Evolutionary conservation across 352 stramenopile genomes (phyloP).

Genomic region (Phytophthora cryptogea): DNA sequence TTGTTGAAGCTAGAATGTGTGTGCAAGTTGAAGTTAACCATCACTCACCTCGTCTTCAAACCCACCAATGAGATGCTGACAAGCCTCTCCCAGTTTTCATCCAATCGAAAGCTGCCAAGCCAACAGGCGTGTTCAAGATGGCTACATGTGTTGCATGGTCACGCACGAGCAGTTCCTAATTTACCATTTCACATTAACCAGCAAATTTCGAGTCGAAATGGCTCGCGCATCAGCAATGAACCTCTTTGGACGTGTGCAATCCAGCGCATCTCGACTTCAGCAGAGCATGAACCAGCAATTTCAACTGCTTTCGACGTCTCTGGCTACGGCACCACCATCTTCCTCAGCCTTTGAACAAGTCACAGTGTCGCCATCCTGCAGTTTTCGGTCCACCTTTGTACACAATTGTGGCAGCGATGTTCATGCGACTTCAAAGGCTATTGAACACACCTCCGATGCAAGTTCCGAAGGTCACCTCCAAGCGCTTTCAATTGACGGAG

Average conservation of each 20-base stretch:
- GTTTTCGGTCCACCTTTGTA: conserved; percentile 35
- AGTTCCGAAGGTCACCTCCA: conserved; percentile 25
- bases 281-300: conserved; percentile 43
- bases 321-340: not conserved
- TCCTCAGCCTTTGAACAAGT: conserved; percentile 10
- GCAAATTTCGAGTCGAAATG: conserved; percentile 11
- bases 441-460: not conserved
- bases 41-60: conserved; percentile 21
- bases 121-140: conserved; percentile 15
- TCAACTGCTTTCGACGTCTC: conserved; percentile 24
- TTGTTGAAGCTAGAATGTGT: conserved; percentile 3
- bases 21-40: conserved; percentile 22
- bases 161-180: conserved; percentile 19
- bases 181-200: not conserved
- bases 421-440: not conserved
- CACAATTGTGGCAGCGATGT: not conserved
- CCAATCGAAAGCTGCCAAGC: conserved; percentile 31
- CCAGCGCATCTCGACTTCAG: conserved; percentile 37
- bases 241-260: conserved; percentile 44
- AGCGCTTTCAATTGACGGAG: conserved; percentile 43
- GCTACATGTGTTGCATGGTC: conserved; percentile 23
- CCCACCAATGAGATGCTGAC: conserved; percentile 21
- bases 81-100: conserved; percentile 10
- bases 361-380: conserved; percentile 20
- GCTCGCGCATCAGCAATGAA: conserved; percentile 21